Conservation (phyloP, 768 basidiomycete genomes). For the Saitozyma podzolica region DNA sequence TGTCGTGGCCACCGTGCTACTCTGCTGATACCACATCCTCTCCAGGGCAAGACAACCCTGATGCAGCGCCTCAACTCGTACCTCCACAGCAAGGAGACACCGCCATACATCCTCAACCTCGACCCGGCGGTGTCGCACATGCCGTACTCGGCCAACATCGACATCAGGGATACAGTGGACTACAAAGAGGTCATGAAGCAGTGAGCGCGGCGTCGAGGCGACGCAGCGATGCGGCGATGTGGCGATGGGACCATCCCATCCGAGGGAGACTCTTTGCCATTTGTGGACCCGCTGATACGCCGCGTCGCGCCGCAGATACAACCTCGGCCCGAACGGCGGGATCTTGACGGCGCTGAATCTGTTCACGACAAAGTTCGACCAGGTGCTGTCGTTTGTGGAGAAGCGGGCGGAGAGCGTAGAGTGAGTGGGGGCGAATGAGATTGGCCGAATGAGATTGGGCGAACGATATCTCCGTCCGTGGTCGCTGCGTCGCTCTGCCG, state of each 20-base stretch:
- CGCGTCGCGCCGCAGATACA: conserved; percentile 66
- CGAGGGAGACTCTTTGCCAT: background rate
- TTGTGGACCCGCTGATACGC: conserved; percentile 2
- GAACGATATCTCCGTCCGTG: background rate
- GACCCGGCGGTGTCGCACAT: conserved; percentile 91
- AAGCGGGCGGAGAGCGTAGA: conserved; percentile 84
- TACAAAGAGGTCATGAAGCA: conserved; percentile 99
- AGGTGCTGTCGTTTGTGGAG: conserved; percentile 87
- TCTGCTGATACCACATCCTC: background rate
- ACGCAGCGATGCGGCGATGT: background rate
- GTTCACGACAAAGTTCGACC: conserved; percentile 98
- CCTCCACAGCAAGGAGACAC: conserved; percentile 67
- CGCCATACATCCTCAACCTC: conserved; percentile 92
- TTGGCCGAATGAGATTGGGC: too few relatives aligned
- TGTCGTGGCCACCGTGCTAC: background rate
- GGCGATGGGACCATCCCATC: background rate
- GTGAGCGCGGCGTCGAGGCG: conserved; percentile 59
- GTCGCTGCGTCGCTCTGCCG: background rate
- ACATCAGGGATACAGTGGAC: conserved; percentile 95
- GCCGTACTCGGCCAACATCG: conserved; percentile 94
- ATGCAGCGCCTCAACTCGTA: conserved; percentile 92
- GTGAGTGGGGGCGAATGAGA: conserved; percentile 65
- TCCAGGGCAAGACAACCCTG: conserved; percentile 87
- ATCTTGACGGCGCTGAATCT: conserved; percentile 95
- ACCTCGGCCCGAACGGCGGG: conserved; percentile 95